Base-by-base conservation (phyloP, 139 green algal genomes). In the Medakamo hakoo region DNA sequence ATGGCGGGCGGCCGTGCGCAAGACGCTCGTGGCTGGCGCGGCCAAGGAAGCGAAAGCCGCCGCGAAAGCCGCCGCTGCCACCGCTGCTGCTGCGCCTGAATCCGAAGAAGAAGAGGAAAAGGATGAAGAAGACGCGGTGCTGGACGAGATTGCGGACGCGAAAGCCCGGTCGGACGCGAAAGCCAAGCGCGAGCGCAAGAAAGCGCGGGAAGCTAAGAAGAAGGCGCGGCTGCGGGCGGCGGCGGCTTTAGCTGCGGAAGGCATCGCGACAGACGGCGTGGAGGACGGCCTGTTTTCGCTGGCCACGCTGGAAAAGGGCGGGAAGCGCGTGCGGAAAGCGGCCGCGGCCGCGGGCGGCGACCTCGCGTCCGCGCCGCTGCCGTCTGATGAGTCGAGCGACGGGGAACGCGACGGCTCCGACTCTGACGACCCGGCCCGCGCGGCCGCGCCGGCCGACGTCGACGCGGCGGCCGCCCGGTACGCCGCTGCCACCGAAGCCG, bases 101-200 rank as follows among this genome's bases (percentile, higher is more conserved):
- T 58, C 26, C 27, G 59, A 62, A 18, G 61, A 63, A 14, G 63
- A 71, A 32, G 66, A 72, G 49, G 70, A 80, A 49, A 60, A 69
- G 63, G 85, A 89, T 30, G 68, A 80, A 0, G 88, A 97, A 74
- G 69, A 79, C 30, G 71, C 70, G 63, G 62, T 96, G 49, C 68
- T 97, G 71, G 66, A 70, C 48, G 91, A 97, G 73, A 96, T 98
- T 91, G 65, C 64, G 21, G 79, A 79, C n/a, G 67, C 97, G 27
- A 87, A 89, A 71, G 76, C 80, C 27, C n/a, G 58, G 65, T 64
- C 27, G 49, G 55, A 63, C 72, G 64, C 82, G 81, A 67, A 74
- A 71, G 30, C 75, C 28, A 81, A 85, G 69, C 80, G 83, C 29
- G 83, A 89, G 63, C 78, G 76, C 32, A 77, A 81, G 65, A 78